Evolutionary conservation across 345 rosid species (phyloP), one percentile per base, ranked within the genome.

Genomic region (Iberis pinnata): DNA sequence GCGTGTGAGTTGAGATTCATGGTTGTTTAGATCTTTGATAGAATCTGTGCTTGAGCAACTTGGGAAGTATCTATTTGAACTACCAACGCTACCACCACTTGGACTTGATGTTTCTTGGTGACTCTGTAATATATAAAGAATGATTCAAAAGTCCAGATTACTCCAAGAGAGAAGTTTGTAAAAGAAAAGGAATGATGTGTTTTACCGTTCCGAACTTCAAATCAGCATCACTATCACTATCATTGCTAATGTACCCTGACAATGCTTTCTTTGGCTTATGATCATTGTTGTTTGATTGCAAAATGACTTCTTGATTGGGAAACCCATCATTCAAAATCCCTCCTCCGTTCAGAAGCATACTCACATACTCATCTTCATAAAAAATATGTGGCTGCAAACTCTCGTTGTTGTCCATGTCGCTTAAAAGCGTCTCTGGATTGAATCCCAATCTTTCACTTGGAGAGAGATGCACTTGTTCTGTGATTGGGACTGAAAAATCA

Each of bases 81-180:
- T 64, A 32, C 49, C 45, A 22, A 22, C 25, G 25, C 25, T 22
- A 22, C 6, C 25, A 45, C 11, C 14, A 45, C 11, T 12, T 9
- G 57, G 63, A 48, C 63, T 64, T 38, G 62, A 39, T 15, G 50
- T 42, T 50, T 18, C 48, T 58, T 52, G 33, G 59, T 64, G 47
- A 64, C 69, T 64, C 61, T 64, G 62, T 25, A 29, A 43, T 18
- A 53, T 14, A 25, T 24, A 53, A 53, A 8, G 13, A 1, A 63
- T 2, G 6, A 6, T 0, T 46, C 18, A 47, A 42, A 12, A 47
- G 29, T 37, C 5, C 25, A 45, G 8, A 46, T 33, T 17, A 36
- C 15, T 35, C 22, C 42, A 55, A 11, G n/a, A 20, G 24, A 17
- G 32, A 11, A 22, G n/a, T n/a, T 22, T 6, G 38, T 31, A 16